Base-by-base conservation (phyloP, 345 rosid genomes). In the Bruguiera parviflora region DNA sequence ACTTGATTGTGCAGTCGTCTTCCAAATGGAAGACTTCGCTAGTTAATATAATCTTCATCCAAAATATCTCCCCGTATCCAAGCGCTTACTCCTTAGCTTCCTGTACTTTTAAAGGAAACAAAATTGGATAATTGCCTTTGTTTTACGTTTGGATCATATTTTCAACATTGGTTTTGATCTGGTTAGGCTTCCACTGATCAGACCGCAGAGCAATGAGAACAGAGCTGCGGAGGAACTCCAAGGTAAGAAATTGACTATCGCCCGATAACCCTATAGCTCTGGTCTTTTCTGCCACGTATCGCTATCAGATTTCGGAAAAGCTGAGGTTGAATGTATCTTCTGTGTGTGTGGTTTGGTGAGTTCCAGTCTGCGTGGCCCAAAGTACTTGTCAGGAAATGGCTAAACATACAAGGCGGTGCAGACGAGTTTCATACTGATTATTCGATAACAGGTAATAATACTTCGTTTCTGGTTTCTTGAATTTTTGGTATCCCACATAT, bases 381-480 rank as follows among this genome's bases (percentile, higher is more conserved):
- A 78, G 69, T 73, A 58, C 84, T 90, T 52, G 98, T 71, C 32
- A 81, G 83, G 58, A 93, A 91, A 82, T 93, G 98, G 97, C 83
- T 93, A 27, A 90, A 93, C 74, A 78, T 90, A 77, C 86, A 81
- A 47, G 83, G 87, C 59, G 78, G 85, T 74, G 85, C 82, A 27
- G 88, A 81, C 25, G 96, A 89, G 77, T 92, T 85, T 73, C 84
- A 86, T 60, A 86, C 96, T 3, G 98, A 93, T 77, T 90, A 81
- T 67, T 57, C 83, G 29, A 62, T 77, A 33, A 75, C 58, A 79
- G 92, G 98, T 92, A 25, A 73, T 65, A 68, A 22, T 57, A 18
- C 65, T 69, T n/a, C 55, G 55, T 58, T 47, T 65, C 68, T 46
- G 58, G 1, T 43, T 60, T 53, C 15, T 22, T 3, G 59, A 22